Percentiles rank a stretch among this genome's conserved stretches.
phyloP scores from a whole-genome alignment of 306 rosid species.

The Dryas octopetala region DNA sequence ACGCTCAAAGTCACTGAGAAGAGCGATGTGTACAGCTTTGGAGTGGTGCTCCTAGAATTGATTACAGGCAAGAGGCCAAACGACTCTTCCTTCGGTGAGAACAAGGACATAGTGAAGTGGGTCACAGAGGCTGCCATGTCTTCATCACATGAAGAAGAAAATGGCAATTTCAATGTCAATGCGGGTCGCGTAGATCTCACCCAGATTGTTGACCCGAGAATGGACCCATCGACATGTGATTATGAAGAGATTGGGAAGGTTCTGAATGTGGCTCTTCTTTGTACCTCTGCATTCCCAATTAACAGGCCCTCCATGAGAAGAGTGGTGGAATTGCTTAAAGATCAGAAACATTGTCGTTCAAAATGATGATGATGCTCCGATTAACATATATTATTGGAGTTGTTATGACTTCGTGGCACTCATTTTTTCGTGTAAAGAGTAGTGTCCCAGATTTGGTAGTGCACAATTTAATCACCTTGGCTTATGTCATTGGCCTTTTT shows the following conservation, averaged over 20 bases:
- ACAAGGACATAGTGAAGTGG: slow-evolving; percentile 78
- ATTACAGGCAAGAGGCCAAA: slow-evolving; percentile 77
- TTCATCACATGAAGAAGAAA: slow-evolving; percentile 15
- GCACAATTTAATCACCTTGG: neutral
- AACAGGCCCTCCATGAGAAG: slow-evolving; percentile 79
- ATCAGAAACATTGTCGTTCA: slow-evolving; percentile 34
- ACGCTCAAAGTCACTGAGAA: slow-evolving; percentile 73
- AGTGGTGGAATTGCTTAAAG: slow-evolving; percentile 69
- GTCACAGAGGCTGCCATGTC: slow-evolving; percentile 43
- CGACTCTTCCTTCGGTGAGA: slow-evolving; percentile 66
- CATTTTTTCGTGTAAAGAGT: neutral
- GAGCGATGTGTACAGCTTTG: slow-evolving; percentile 83
- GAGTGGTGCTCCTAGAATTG: slow-evolving; percentile 73
- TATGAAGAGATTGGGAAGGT: slow-evolving; percentile 57
- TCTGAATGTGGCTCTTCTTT: slow-evolving; percentile 65
- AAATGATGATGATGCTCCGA: slow-evolving; percentile 17
- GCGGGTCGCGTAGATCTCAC: slow-evolving; percentile 6
- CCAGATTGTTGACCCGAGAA: slow-evolving; percentile 54
- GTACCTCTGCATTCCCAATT: slow-evolving; percentile 63
- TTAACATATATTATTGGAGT: neutral
- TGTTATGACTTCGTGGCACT: neutral
- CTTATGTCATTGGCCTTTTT: neutral
- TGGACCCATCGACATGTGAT: slow-evolving; percentile 41
- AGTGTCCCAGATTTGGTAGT: neutral
- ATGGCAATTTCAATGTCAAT: neutral